Conservation (phyloP, 2,329 filamentous ascomycete species). For the Pseudogymnoascus pannorum region DNA sequence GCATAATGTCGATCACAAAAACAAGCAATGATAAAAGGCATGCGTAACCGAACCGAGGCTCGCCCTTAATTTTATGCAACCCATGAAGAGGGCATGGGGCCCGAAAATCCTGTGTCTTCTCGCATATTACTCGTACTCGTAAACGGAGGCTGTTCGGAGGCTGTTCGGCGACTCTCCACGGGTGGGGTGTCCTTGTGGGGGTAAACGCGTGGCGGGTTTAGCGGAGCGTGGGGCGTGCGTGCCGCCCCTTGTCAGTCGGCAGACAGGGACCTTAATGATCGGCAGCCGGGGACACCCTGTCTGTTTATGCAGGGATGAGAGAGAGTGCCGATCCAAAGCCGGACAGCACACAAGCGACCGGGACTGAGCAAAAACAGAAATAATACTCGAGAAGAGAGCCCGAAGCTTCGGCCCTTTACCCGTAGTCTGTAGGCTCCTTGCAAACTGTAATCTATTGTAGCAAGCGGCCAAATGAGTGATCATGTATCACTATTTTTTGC, state of each 20-base stretch:
- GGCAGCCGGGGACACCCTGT: background rate
- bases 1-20: background rate
- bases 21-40: background rate
- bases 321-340: background rate
- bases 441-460: background rate
- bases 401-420: background rate
- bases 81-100: background rate
- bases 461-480: background rate
- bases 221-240: background rate
- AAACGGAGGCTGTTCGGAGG: background rate
- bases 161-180: background rate
- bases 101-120: background rate
- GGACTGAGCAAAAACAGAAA: background rate
- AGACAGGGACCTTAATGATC: background rate
- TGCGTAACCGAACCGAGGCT: background rate
- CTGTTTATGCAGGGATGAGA: background rate
- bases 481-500: background rate
- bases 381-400: background rate
- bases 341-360: background rate
- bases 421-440: background rate
- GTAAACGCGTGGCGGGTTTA: background rate
- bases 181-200: background rate
- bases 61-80: background rate
- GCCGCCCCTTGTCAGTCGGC: conserved; percentile 1
- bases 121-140: background rate